phyloP scores from a whole-genome alignment of 2,329 filamentous ascomycete species.

The Calonectria pseudoturangicola region DNA sequence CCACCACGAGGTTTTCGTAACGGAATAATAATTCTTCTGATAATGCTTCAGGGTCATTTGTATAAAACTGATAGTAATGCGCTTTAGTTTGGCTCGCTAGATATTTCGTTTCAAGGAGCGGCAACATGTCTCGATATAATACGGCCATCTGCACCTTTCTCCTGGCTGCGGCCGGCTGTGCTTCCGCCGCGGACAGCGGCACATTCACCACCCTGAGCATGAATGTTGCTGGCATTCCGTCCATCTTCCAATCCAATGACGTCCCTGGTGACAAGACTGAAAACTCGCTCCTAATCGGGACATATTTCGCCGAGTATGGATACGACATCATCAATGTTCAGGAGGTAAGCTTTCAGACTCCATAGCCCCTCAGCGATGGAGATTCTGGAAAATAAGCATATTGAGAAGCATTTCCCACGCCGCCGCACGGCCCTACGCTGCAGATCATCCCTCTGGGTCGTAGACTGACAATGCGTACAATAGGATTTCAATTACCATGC shows the following conservation, averaged over 20 bases:
- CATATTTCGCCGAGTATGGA: conserved; percentile 72
- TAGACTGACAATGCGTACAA: not conserved
- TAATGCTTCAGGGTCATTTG: not conserved
- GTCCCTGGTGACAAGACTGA: conserved; percentile 77
- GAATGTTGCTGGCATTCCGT: conserved; percentile 77
- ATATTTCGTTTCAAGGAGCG: not conserved
- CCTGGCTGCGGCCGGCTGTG: conserved; percentile 15
- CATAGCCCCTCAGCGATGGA: not conserved
- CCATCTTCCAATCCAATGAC: conserved; percentile 74
- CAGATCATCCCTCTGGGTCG: not conserved
- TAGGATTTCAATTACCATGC: conserved; percentile 80
- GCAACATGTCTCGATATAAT: conserved; percentile 5
- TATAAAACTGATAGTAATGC: conserved; percentile 8
- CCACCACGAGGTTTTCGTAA: not conserved
- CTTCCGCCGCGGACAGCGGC: conserved; percentile 29
- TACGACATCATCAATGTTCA: conserved; percentile 80
- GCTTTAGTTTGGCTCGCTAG: not conserved
- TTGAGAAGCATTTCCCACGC: not conserved
- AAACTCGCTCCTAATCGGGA: conserved; percentile 75
- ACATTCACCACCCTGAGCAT: conserved; percentile 31
- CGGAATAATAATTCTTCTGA: conserved; percentile 14
- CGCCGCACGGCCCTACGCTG: not conserved
- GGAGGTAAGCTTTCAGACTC: conserved; percentile 61
- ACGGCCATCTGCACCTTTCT: conserved; percentile 16
- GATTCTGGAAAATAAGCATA: conserved; percentile 3